Evolutionary conservation across 495 filamentous ascomycete genomes (phyloP).

Genomic region (Penicillium odoratum): DNA sequence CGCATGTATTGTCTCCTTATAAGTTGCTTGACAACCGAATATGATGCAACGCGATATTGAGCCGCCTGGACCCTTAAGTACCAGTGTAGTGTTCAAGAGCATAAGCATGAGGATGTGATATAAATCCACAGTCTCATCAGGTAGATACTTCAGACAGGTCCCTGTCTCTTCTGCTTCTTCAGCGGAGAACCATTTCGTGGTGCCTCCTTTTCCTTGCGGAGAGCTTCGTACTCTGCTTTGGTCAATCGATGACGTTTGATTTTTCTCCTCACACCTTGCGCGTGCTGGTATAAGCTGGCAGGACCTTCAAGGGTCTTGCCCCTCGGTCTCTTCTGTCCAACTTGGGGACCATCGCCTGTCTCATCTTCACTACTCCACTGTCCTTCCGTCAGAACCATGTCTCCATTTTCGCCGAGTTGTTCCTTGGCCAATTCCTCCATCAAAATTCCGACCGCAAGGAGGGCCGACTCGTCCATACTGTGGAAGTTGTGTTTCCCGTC

Average conservation of each 20-base stretch:
- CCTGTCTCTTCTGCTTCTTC: slow-evolving; percentile 2
- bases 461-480: slow-evolving; percentile 81
- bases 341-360: neutral
- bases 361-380: slow-evolving; percentile 30
- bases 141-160: neutral
- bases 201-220: neutral
- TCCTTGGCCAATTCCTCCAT: slow-evolving; percentile 73
- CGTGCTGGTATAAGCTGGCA: slow-evolving; percentile 27
- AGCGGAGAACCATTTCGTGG: neutral
- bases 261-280: slow-evolving; percentile 21
- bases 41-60: neutral
- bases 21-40: neutral
- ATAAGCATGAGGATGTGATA: neutral
- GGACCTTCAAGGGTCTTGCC: slow-evolving; percentile 20
- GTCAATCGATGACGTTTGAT: slow-evolving; percentile 25
- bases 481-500: slow-evolving; percentile 51
- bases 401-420: slow-evolving; percentile 66
- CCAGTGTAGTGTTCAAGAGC: neutral
- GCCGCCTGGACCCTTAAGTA: neutral
- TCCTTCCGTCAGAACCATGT: slow-evolving; percentile 72
- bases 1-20: too few relatives aligned
- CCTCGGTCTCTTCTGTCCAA: slow-evolving; percentile 8
- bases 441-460: slow-evolving; percentile 78
- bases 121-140: neutral
- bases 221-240: neutral